Percentiles rank a stretch among this genome's conserved stretches.
Evolutionary conservation across 148 eudicot genomes (phyloP).

Genomic region (Talinum fruticosum): DNA sequence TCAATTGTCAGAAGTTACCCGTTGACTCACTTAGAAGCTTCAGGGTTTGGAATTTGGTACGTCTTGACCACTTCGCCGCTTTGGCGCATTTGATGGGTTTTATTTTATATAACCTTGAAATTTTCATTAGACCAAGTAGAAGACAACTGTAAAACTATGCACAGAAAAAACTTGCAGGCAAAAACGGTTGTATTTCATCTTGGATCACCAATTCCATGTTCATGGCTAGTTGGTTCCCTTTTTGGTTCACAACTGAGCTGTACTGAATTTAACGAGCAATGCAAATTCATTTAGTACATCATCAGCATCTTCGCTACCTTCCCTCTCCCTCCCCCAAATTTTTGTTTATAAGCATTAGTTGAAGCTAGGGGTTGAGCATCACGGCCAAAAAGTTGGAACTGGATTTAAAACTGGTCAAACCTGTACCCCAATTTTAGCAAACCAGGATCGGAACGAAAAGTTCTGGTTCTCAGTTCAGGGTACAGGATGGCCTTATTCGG

Average conservation of each 20-base stretch:
- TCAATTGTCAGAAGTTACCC: background rate
- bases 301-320: background rate
- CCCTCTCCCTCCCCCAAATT: too few species aligned
- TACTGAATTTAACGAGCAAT: conserved; percentile 27
- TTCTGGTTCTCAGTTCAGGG: too few species aligned
- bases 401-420: too few species aligned
- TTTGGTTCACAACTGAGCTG: conserved; percentile 23
- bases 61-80: conserved; percentile 16
- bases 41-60: conserved; percentile 17
- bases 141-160: conserved; percentile 25
- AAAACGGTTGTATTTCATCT: conserved; percentile 15
- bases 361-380: too few species aligned
- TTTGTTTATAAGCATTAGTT: too few species aligned
- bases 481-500: too few species aligned
- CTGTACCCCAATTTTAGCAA: too few species aligned
- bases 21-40: conserved; percentile 9
- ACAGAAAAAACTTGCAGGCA: conserved; percentile 21
- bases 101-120: conserved; percentile 11
- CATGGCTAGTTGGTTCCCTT: conserved; percentile 17
- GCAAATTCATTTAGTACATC: conserved; percentile 15
- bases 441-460: too few species aligned
- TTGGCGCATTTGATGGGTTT: conserved; percentile 18
- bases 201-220: conserved; percentile 18
- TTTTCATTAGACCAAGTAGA: conserved; percentile 16
- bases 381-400: too few species aligned